Base-by-base conservation (phyloP, 2,329 filamentous ascomycete genomes). In the Hymenoscyphus occultus region DNA sequence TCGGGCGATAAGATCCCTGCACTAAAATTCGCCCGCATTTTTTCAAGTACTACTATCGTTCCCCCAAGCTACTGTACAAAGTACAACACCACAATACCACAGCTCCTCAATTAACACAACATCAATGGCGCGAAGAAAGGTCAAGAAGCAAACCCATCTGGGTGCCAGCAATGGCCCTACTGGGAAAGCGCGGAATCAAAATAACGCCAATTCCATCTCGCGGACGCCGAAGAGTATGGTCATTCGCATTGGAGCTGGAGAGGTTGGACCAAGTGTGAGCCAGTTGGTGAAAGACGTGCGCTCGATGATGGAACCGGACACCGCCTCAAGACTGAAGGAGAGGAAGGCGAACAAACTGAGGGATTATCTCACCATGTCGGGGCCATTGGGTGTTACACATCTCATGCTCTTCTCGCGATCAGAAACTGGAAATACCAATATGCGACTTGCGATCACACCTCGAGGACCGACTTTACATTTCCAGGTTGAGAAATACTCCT, bases 331-430 rank as follows among this genome's bases (percentile, higher is more conserved):
- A 65, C 78, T 99, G 71, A 96, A 93, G 81, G 94, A 98, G 81
- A 85, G 95, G 70, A 88, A 90, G 78, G 90, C 88, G 48, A 98
- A 99, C 80, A 89, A 89, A 74, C 80, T 98, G 70, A 88, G 90
- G 75, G 95, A 99, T 80, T 99, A 97, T 78, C 89, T 93, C 40
- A 90, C 92, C 68, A 99, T 99, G 95, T 91, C 92, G 65, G 95
- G 95, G 2, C 93, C 95, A 5, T 83, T 99, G 51, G 94, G 95
- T 56, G 93, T 99, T 62, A 92, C 92, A 14, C 95, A 99, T 78
- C 82, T 99, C 62, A 83, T 99, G 74, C 86, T 99, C 58, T 97
- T 99, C 79, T 97, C 93, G 19, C 87, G 93, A 71, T 97, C 93
- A 28, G 87, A 90, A 68, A 89, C 87, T 16, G 95, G 95, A 67